Conservation (phyloP, 768 basidiomycete species). For the Gloeophyllum trabeum region DNA sequence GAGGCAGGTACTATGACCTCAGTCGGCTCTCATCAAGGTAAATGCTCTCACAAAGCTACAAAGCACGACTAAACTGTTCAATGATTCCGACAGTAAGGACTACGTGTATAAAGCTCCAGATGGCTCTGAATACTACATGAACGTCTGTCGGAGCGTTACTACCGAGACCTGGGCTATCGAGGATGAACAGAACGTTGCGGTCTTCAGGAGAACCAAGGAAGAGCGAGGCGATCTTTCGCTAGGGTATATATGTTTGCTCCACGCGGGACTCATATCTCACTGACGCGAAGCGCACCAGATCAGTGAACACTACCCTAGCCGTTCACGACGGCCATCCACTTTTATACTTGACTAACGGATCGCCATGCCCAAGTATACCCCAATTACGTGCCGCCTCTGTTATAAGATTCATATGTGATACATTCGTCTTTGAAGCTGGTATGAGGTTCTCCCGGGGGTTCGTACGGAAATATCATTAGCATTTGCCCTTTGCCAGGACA, state of each 20-base stretch:
- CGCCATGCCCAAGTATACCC: conserved; percentile 42
- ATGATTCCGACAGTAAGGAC: conserved; percentile 39
- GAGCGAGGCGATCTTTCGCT: conserved; percentile 62
- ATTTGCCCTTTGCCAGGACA: conserved; percentile 20
- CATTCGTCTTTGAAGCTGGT: conserved; percentile 45
- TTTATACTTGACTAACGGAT: conserved; percentile 50
- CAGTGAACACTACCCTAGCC: conserved; percentile 52
- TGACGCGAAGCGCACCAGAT: conserved; percentile 20
- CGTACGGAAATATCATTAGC: background rate
- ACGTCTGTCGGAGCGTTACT: conserved; percentile 48
- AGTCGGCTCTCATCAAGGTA: conserved; percentile 51
- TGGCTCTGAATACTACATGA: conserved; percentile 40
- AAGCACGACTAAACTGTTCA: background rate
- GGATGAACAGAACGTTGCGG: conserved; percentile 43
- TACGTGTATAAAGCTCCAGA: conserved; percentile 40
- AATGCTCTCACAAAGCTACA: conserved; percentile 6
- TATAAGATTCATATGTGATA: conserved; percentile 72
- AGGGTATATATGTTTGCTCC: conserved; percentile 33
- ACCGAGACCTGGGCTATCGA: conserved; percentile 50
- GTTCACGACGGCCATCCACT: conserved; percentile 41
- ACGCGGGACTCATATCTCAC: background rate
- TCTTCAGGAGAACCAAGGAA: conserved; percentile 45
- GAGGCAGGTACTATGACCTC: conserved; percentile 56
- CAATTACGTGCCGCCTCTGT: conserved; percentile 46
- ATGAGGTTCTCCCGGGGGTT: conserved; percentile 9